Base-by-base conservation (phyloP, 2,329 filamentous ascomycete genomes). In the Sclerotinia subarctica region DNA sequence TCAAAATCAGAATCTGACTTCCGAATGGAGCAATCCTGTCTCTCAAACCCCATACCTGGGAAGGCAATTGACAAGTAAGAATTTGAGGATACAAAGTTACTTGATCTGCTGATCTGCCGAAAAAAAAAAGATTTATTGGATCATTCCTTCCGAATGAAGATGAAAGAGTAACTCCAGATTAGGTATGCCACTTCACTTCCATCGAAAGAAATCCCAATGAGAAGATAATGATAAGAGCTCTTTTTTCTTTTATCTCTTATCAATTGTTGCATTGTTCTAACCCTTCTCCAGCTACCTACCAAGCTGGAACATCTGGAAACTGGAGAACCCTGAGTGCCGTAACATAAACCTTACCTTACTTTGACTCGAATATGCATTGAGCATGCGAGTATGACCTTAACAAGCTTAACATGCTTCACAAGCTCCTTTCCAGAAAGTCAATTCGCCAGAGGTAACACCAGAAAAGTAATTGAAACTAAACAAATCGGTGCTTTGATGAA, bases 281-380 rank as follows among this genome's bases (percentile, higher is more conserved):
- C 19, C 32, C 13, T 56, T 59, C 17, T 19, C 24, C 21, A 54
- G 62, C 35, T 35, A 56, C 21, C 35, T 35, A 56, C 21, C 62
- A 13, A 56, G 26, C 10, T 26, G 62, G n/a, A 64, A 44, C 3
- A 19, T 11, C 44, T 15, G 51, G 62, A 64, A 64, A 35, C 49
- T 64, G 62, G 51, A 64, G 62, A 64, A 64, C 38, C 62, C 51
- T 64, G 62, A 46, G 35, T 32, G 46, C 59, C 10, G 59, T 19
- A 51, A n/a, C 59, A 42, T 26, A 26, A 26, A 57, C 32, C 54
- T 57, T 57, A 57, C 54, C 54, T 15, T 3, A 38, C 13, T 15
- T 42, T 57, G 32, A 42, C 53, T 38, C 53, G 53, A 42, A 57
- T 26, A 21, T 57, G 35, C 54, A 57, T 57, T 57, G 35, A 57